phyloP scores from a whole-genome alignment of 441 rosid species.

The Isatis lusitanica region DNA sequence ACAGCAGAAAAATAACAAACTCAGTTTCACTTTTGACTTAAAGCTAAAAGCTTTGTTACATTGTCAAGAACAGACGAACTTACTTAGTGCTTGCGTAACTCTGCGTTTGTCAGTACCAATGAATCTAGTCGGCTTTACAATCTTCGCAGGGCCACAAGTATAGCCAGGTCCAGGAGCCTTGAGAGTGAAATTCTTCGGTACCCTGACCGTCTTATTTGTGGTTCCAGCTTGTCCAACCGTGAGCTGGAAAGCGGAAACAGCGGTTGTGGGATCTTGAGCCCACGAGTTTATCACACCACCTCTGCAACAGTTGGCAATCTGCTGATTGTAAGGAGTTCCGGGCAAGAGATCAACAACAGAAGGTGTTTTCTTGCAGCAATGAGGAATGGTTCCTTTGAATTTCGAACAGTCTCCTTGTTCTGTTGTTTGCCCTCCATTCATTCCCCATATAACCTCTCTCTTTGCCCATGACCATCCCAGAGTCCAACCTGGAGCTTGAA shows the following conservation, averaged over 20 bases:
- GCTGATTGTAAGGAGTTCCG: slow-evolving; percentile 69
- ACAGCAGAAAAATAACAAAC: neutral
- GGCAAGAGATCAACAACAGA: slow-evolving; percentile 62
- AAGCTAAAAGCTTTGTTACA: neutral
- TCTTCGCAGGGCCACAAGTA: slow-evolving; percentile 65
- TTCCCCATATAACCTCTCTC: slow-evolving; percentile 69
- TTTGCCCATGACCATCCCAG: slow-evolving; percentile 67
- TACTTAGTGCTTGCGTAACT: slow-evolving; percentile 69
- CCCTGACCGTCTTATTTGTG: slow-evolving; percentile 58
- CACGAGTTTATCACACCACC: slow-evolving; percentile 60
- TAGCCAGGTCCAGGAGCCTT: slow-evolving; percentile 68
- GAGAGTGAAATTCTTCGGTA: slow-evolving; percentile 59
- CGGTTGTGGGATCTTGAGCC: slow-evolving; percentile 60
- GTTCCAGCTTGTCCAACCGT: slow-evolving; percentile 66
- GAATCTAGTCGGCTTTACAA: slow-evolving; percentile 57
- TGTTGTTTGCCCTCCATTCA: slow-evolving; percentile 67
- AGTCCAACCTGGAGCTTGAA: slow-evolving; percentile 66
- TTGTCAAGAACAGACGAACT: slow-evolving; percentile 17
- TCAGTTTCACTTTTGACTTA: neutral
- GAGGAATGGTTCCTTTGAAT: slow-evolving; percentile 65
- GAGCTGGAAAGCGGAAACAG: slow-evolving; percentile 63
- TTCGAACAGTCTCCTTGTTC: slow-evolving; percentile 82
- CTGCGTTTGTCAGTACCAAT: slow-evolving; percentile 51
- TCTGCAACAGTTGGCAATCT: slow-evolving; percentile 61
- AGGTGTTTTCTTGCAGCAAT: slow-evolving; percentile 59